A percentile compares a stretch with the other conserved stretches of the same genome.
Conservation (phyloP, 805 yeast species). For the Cyberlindnera xylosilytica region DNA sequence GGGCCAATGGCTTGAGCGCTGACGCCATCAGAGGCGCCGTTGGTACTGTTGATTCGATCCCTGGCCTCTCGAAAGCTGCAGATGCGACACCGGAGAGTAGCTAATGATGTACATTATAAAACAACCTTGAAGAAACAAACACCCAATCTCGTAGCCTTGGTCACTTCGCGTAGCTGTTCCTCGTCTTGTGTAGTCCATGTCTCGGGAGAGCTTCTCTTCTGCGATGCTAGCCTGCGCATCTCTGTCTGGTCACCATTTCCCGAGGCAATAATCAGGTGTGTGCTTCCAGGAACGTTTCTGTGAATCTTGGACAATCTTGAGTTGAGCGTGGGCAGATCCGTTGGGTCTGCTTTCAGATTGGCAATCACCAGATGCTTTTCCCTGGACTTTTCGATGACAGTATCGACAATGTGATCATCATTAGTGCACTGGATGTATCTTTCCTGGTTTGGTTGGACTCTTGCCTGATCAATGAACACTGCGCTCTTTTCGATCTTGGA, state of each 20-base stretch:
- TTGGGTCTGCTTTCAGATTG: constrained; percentile 46
- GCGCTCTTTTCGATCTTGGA: constrained; percentile 29
- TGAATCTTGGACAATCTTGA: constrained; percentile 47
- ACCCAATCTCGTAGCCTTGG: constrained; percentile 56
- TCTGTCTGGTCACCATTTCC: constrained; percentile 59
- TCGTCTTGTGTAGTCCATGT: constrained; percentile 54
- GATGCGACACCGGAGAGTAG: neutral
- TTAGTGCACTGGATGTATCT: constrained; percentile 41
- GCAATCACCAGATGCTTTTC: constrained; percentile 46
- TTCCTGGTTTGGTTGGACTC: constrained; percentile 26
- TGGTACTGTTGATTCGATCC: constrained; percentile 42
- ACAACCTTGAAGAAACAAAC: constrained; percentile 49
- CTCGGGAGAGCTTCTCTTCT: constrained; percentile 40
- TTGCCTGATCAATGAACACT: constrained; percentile 32
- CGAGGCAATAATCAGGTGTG: constrained; percentile 58
- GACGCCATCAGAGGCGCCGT: constrained; percentile 56
- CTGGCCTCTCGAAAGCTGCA: constrained; percentile 37
- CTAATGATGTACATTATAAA: neutral
- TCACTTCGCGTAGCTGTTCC: constrained; percentile 43
- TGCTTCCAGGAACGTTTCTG: constrained; percentile 49
- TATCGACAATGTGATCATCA: constrained; percentile 59
- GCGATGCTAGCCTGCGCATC: constrained; percentile 42
- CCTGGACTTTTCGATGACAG: constrained; percentile 26
- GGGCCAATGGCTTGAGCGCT: constrained; percentile 35
- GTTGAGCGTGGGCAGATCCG: constrained; percentile 31